Base-by-base conservation (phyloP, 768 basidiomycete genomes). In the Fibroporia radiculosa region DNA sequence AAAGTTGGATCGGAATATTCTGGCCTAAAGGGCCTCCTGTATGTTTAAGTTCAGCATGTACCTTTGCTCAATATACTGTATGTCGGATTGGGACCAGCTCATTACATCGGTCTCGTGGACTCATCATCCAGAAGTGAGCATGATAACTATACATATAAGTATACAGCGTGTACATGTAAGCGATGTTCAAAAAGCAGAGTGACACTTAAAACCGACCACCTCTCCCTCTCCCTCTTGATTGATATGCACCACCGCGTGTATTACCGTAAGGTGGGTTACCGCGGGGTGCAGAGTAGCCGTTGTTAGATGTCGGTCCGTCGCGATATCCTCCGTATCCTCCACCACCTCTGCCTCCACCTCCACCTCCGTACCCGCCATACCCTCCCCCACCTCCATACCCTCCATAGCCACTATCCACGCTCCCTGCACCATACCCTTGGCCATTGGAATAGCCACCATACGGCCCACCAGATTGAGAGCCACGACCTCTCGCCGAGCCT, bases 151-250 rank as follows among this genome's bases (percentile, higher is more conserved):
- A n/a, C n/a, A n/a, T n/a, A n/a, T n/a, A n/a, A n/a, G n/a, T n/a
- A n/a, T n/a, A n/a, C n/a, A n/a, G n/a, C n/a, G n/a, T n/a, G n/a
- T n/a, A n/a, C n/a, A n/a, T n/a, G n/a, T n/a, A n/a, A n/a, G n/a
- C n/a, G n/a, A n/a, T n/a, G n/a, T n/a, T n/a, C n/a, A n/a, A n/a
- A n/a, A n/a, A n/a, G n/a, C n/a, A n/a, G n/a, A n/a, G n/a, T n/a
- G n/a, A n/a, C n/a, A n/a, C n/a, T n/a, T 31, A 31, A 8, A n/a
- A n/a, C n/a, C 29, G 29, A 31, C 34, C 7, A 62, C 73, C 72
- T 29, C 78, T 66, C 8, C 75, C 80, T 54, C 78, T 65, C 23
- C 75, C 75, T 45, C 77, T 46, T 44, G 50, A 48, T 27, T 59
- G 56, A 47, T 55, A 54, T 8, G 36, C 44, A 3, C 59, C 56